Evolutionary conservation across 2,329 filamentous ascomycete genomes (phyloP).

Genomic region (Plectosphaerella cucumerina): DNA sequence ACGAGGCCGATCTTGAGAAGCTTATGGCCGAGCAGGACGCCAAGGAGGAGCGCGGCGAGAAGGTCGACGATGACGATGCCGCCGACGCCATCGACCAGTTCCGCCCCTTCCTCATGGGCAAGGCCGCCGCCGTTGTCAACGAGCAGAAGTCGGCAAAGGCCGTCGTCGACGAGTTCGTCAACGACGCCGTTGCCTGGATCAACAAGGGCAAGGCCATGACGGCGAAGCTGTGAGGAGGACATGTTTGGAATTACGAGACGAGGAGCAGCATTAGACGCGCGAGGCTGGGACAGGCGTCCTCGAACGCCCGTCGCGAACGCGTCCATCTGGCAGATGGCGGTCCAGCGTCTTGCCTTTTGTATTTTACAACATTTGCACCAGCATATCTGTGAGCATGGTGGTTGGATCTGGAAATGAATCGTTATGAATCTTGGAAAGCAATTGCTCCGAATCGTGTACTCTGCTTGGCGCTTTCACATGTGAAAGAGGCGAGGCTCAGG

Average conservation of each 20-base stretch:
- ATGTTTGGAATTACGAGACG: conserved; percentile 15
- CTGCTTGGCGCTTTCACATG: too few species aligned
- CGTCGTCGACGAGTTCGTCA: conserved; percentile 91
- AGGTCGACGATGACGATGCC: conserved; percentile 63
- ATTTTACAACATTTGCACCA: background rate
- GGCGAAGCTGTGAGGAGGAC: conserved; percentile 58
- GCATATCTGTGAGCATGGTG: background rate
- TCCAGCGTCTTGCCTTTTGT: background rate
- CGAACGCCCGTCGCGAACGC: background rate
- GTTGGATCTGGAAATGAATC: too few species aligned
- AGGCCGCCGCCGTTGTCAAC: conserved; percentile 89
- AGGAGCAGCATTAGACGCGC: too few species aligned
- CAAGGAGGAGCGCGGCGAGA: conserved; percentile 59
- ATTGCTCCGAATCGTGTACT: too few species aligned
- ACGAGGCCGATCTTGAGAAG: conserved; percentile 90
- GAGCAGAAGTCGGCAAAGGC: conserved; percentile 88
- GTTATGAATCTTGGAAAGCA: too few species aligned
- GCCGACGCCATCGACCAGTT: conserved; percentile 91
- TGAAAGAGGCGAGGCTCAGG: too few species aligned
- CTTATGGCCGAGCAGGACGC: conserved; percentile 62
- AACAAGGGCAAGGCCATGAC: conserved; percentile 64
- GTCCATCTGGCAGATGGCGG: background rate
- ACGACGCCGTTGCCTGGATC: conserved; percentile 70
- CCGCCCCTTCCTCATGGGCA: conserved; percentile 91
- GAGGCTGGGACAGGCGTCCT: conserved; percentile 1